A percentile compares a stretch with the other conserved stretches of the same genome.
These are phyloP conservation scores for Fusarium papillatum DNA, from an alignment of 2,329 filamentous ascomycete species.

Conservation along the genomic window DNA sequence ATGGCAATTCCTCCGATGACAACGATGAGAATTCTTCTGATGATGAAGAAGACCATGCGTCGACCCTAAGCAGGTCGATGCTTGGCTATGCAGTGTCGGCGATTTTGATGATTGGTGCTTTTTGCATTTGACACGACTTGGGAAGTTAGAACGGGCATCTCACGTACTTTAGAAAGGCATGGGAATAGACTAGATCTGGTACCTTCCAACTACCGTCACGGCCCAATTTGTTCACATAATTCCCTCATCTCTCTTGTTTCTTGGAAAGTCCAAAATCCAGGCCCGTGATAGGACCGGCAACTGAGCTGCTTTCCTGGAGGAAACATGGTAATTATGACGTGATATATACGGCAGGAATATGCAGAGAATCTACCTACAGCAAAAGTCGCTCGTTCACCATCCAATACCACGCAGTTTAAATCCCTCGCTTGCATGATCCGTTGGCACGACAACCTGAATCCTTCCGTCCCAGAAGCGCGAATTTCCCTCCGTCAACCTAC, in stretches of 20 bases:
- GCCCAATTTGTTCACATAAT: not conserved
- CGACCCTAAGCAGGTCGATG: not conserved
- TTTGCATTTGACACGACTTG: not conserved
- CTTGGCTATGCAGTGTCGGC: conserved; percentile 24
- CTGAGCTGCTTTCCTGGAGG: not conserved
- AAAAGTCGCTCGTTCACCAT: not conserved
- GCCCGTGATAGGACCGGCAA: not conserved
- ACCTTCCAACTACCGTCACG: not conserved
- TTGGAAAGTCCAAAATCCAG: not conserved
- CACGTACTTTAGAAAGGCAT: not conserved
- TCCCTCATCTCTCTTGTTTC: not conserved
- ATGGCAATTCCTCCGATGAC: not conserved
- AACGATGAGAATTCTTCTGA: not conserved
- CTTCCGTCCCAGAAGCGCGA: not conserved
- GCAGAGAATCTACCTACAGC: not conserved
- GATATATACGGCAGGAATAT: not conserved
- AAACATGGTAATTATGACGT: not conserved
- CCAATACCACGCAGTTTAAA: not conserved
- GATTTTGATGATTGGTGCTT: conserved; percentile 5
- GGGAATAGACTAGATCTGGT: not conserved
- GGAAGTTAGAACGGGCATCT: not conserved
- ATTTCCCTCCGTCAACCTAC: not conserved
- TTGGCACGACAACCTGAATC: conserved; percentile 1
- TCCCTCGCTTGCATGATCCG: not conserved
- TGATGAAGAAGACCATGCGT: conserved; percentile 27